Base-by-base conservation (phyloP, 768 basidiomycete genomes). In the Mycena galericulata region DNA sequence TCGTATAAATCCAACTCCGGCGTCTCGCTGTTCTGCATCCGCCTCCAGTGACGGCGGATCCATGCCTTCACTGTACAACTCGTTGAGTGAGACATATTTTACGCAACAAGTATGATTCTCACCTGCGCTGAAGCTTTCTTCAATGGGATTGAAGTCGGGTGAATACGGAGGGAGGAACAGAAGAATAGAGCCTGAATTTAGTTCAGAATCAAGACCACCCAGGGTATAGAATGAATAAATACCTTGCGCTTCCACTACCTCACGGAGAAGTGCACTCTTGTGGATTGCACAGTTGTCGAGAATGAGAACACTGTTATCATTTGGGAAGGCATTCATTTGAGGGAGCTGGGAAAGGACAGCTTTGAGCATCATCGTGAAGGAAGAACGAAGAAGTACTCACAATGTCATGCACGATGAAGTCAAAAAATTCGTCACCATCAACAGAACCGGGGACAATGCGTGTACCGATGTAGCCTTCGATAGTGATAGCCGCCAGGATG, bases 111-210 rank as follows among this genome's bases (percentile, higher is more conserved):
- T n/a, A n/a, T n/a, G n/a, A n/a, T n/a, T n/a, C 57, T 20, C 4
- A 40, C 77, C 59, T 15, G 64, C 62, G 56, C 73, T 75, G 62
- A 79, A 80, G 18, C 72, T 76, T 66, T 79, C 79, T 53, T 80
- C 79, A 67, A 81, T 81, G 1, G 76, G 80, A 56, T 81, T 81
- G 72, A 78, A 73, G 54, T 82, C 79, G 0, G 79, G 81, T 2
- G 79, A 82, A 55, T 81, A 82, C 29, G 79, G 77, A 12, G 79
- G 80, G 0, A 81, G 68, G 43, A 75, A 80, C 17, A 77, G 34
- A 0, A 79, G 55, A 1, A 70, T 40, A 49, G 74, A 73, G 12
- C 74, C 80, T 76, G 43, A 17, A 1, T 4, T 32, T 11, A 8
- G 3, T 20, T 43, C n/a, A n/a, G 3, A 54, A 27, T 38, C 6